phyloP scores from a whole-genome alignment of 257 asterid species.

The Petunia axillaris region DNA sequence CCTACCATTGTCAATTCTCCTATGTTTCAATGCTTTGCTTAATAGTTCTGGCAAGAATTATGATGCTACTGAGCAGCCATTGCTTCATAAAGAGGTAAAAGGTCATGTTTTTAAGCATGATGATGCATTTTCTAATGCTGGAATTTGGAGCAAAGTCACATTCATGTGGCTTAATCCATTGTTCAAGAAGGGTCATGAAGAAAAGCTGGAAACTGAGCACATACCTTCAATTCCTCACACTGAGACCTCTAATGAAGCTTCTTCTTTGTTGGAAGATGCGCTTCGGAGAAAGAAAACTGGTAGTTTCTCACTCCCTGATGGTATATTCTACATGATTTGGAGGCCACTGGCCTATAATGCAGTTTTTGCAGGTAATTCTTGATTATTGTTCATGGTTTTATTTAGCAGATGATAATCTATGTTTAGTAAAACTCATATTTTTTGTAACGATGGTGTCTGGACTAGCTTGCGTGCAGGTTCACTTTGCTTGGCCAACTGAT shows the following conservation, averaged over 20 bases:
- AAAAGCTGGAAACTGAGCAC: slow-evolving; percentile 52
- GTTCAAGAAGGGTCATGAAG: slow-evolving; percentile 53
- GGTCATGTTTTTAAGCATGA: not conserved
- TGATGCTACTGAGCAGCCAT: slow-evolving; percentile 45
- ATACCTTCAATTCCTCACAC: slow-evolving; percentile 62
- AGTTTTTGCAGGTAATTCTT: slow-evolving; percentile 70
- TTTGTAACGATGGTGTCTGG: not conserved
- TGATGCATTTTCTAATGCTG: slow-evolving; percentile 61
- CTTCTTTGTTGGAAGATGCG: slow-evolving; percentile 62
- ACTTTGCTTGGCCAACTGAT: not conserved
- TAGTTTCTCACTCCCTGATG: slow-evolving; percentile 51
- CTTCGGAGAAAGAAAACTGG: slow-evolving; percentile 51
- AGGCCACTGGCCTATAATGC: slow-evolving; percentile 66
- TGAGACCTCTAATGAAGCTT: slow-evolving; percentile 71
- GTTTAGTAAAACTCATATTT: not conserved
- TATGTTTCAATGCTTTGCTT: slow-evolving; percentile 45
- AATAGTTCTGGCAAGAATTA: slow-evolving; percentile 24
- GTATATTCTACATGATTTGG: slow-evolving; percentile 48
- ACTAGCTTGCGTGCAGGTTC: not conserved
- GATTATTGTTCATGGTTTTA: slow-evolving; percentile 8
- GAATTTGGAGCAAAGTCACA: slow-evolving; percentile 70
- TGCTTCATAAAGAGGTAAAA: slow-evolving; percentile 42
- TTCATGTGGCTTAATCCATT: slow-evolving; percentile 86
- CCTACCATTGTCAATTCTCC: slow-evolving; percentile 53
- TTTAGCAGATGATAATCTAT: not conserved